Evolutionary conservation across 1,284 basidiomycete species (phyloP), one percentile per base, ranked within the genome.

Genomic region (Grifola frondosa): DNA sequence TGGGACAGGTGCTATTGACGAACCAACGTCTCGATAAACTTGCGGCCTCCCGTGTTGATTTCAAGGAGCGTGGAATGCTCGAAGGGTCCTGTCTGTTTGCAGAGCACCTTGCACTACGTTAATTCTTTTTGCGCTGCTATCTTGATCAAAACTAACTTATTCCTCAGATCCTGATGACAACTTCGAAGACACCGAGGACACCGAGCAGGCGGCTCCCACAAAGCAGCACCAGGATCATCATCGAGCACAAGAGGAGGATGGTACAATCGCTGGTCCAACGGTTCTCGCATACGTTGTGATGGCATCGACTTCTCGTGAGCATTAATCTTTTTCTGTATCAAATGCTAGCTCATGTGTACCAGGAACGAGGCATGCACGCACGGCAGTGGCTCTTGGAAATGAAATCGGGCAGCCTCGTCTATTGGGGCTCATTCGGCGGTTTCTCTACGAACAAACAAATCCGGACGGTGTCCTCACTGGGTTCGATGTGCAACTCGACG

Each of bases 1-100:
- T 57, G 12, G 37, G 37, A 1, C 54, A 57, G 26, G 53, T 58
- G 37, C 25, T 58, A 5, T 23, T 39, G 2, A 54, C 44, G 9
- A 58, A 56, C 21, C 38, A 49, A 19, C 26, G 47, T 3, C 40
- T 54, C 2, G 39, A 45, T 21, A 45, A 52, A 26, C 30, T 52
- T 10, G 39, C 40, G 3, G 50, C 50, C 0, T 10, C 40, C 7
- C 42, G 40, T 20, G 25, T 26, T 2, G 43, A 52, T 21, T 49
- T 49, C 25, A 16, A 8, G 2, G 11, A 17, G n/a, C 44, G 31
- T 2, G 44, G 48, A 6, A 47, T 54, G 47, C 40, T 54, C 2
- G 17, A 43, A 6, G 48, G 47, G 7, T 25, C 49, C 4, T 43
- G 37, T 32, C 28, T 31, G 4, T n/a, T 30, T 49, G 3, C 15